phyloP scores from a whole-genome alignment of 2,329 filamentous ascomycete genomes.

The Dothiorella sarmentorum region DNA sequence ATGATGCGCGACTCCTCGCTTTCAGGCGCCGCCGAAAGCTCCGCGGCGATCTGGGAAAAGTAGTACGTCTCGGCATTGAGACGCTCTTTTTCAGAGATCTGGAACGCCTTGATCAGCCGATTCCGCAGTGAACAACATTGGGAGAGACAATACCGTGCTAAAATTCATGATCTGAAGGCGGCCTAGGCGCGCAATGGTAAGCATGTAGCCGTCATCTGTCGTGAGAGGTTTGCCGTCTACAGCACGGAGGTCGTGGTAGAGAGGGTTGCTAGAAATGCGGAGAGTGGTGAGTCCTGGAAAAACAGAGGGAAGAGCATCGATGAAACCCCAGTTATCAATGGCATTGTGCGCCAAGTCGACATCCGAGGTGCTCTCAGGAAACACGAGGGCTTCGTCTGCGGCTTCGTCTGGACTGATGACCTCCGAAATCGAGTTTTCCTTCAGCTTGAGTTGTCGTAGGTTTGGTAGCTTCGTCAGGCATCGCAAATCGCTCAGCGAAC shows the following conservation, averaged over 20 bases:
- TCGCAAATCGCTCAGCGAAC: constrained; percentile 54
- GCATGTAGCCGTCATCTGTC: constrained; percentile 82
- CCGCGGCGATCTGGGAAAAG: constrained; percentile 74
- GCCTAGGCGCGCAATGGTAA: constrained; percentile 73
- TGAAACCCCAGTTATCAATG: constrained; percentile 63
- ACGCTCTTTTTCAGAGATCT: constrained; percentile 69
- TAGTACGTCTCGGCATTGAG: constrained; percentile 93
- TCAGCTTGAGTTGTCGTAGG: constrained; percentile 57
- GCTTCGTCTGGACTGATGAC: constrained; percentile 26
- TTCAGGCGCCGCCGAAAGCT: constrained; percentile 61
- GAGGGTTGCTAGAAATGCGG: constrained; percentile 80
- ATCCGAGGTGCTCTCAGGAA: constrained; percentile 31
- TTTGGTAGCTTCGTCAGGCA: constrained; percentile 58
- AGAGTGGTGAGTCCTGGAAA: constrained; percentile 74
- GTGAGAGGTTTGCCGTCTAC: constrained; percentile 43
- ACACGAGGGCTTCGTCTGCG: constrained; percentile 18
- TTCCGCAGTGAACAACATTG: background rate
- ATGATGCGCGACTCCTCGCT: constrained; percentile 55
- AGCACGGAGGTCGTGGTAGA: constrained; percentile 60
- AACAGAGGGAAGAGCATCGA: constrained; percentile 62
- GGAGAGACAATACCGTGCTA: constrained; percentile 33
- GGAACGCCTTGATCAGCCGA: background rate
- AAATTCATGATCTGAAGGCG: constrained; percentile 70
- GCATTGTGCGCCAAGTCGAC: constrained; percentile 47
- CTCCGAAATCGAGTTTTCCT: constrained; percentile 67